Evolutionary conservation across 305 asterid species (phyloP).

Genomic region (Fraxinus greggii): DNA sequence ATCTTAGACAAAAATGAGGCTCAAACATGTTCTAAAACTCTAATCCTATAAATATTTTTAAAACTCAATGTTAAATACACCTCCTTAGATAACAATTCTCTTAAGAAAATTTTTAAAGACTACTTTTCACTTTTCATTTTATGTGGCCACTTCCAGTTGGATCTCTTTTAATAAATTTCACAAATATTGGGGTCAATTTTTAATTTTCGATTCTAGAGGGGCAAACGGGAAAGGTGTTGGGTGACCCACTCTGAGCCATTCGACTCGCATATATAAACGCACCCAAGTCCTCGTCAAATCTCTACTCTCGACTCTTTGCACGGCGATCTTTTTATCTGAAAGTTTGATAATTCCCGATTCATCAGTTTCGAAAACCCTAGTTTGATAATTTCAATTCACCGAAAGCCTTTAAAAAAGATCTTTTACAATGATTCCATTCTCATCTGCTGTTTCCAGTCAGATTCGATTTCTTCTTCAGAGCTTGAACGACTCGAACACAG

Average conservation of each 20-base stretch:
- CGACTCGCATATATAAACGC: neutral
- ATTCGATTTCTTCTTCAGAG: conserved; percentile 72
- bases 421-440: conserved; percentile 57
- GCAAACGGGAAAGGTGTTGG: neutral
- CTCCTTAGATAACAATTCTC: neutral
- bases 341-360: neutral
- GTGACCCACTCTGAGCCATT: neutral
- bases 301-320: neutral
- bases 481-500: conserved; percentile 75
- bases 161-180: neutral
- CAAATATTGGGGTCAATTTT: neutral
- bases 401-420: neutral
- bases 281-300: neutral
- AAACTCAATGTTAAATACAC: neutral
- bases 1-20: no score
- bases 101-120: neutral
- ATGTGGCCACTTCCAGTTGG: neutral
- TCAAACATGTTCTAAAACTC: neutral
- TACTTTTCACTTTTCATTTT: neutral
- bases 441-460: conserved; percentile 57
- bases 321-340: neutral
- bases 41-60: no score
- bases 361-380: neutral
- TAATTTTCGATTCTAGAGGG: neutral
- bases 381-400: neutral